phyloP scores from a whole-genome alignment of 805 yeast genomes.

The Pichia californica region DNA sequence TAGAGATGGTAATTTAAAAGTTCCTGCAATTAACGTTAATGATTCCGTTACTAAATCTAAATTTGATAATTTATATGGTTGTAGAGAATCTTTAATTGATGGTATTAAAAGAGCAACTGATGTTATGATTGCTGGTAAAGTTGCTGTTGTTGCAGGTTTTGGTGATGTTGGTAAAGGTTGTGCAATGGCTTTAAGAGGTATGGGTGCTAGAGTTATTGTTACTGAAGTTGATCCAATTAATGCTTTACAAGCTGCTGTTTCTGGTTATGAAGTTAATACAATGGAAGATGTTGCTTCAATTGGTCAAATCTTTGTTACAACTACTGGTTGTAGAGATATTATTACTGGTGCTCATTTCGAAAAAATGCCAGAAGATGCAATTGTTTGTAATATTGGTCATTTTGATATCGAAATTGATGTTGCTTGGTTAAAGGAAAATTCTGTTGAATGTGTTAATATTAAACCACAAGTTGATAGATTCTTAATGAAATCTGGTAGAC shows the following conservation, averaged over 20 bases:
- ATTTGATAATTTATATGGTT: slow-evolving; percentile 98
- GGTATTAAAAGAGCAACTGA: slow-evolving; percentile 99
- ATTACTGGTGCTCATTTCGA: slow-evolving; percentile 83
- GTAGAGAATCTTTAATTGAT: slow-evolving; percentile 97
- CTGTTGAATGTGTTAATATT: slow-evolving; percentile 90
- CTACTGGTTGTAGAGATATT: slow-evolving; percentile 99
- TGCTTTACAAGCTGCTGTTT: slow-evolving; percentile 98
- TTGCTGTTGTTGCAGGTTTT: slow-evolving; percentile 97
- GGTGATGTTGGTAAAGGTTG: slow-evolving; percentile 99
- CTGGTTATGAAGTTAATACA: slow-evolving; percentile 95
- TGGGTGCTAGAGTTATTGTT: slow-evolving; percentile 98
- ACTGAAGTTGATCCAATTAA: slow-evolving; percentile 98
- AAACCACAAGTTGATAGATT: slow-evolving; percentile 99
- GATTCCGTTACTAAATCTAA: slow-evolving; percentile 98
- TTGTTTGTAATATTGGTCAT: slow-evolving; percentile 99
- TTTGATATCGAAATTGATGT: slow-evolving; percentile 98
- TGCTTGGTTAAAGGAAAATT: slow-evolving; percentile 96
- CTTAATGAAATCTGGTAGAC: slow-evolving; percentile 83
- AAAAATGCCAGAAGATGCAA: slow-evolving; percentile 97
- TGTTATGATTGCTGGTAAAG: slow-evolving; percentile 99
- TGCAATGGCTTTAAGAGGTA: slow-evolving; percentile 96
- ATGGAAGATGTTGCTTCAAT: slow-evolving; percentile 87
- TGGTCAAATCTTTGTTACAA: slow-evolving; percentile 98
- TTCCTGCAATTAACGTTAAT: slow-evolving; percentile 98
- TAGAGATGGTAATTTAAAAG: slow-evolving; percentile 82